phyloP scores from a whole-genome alignment of 1,284 basidiomycete genomes.

The Boletellus sp. region DNA sequence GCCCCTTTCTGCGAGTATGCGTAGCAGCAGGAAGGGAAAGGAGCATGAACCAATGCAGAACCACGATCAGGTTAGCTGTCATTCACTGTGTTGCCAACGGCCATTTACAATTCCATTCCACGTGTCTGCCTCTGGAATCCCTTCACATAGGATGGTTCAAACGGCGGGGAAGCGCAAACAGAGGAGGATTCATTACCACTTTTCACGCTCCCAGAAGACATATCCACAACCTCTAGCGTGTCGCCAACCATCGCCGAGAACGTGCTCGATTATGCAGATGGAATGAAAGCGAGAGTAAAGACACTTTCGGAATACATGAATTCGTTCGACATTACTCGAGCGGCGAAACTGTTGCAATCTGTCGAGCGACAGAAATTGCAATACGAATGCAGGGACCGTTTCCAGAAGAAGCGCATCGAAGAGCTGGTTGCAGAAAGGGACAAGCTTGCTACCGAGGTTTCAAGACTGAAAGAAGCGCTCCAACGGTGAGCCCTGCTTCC shows the following conservation, averaged over 20 bases:
- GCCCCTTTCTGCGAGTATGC: background rate
- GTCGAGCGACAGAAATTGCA: slow-evolving; percentile 25
- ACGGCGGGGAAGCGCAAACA: background rate
- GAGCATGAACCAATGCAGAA: slow-evolving; percentile 14
- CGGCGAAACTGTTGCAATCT: slow-evolving; percentile 12
- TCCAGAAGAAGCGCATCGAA: slow-evolving; percentile 23
- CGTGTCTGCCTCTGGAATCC: background rate
- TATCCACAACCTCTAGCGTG: slow-evolving; percentile 7
- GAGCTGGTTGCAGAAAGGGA: slow-evolving; percentile 24
- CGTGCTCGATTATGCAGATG: slow-evolving; percentile 23
- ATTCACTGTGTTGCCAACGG: background rate
- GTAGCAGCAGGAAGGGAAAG: slow-evolving; percentile 22
- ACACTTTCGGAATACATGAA: slow-evolving; percentile 26
- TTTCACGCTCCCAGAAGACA: slow-evolving; percentile 18
- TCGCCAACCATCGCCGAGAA: slow-evolving; percentile 30
- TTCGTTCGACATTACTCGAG: slow-evolving; percentile 23
- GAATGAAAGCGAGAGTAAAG: slow-evolving; percentile 26
- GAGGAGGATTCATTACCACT: slow-evolving; percentile 20
- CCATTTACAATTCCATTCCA: background rate
- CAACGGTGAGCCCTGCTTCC: slow-evolving; percentile 12
- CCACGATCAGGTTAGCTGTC: slow-evolving; percentile 14
- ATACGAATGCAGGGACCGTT: slow-evolving; percentile 23
- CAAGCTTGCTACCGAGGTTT: slow-evolving; percentile 14
- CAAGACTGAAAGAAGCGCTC: slow-evolving; percentile 13
- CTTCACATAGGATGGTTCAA: slow-evolving; percentile 4